These are phyloP conservation scores for Trichoderma orchidacearum DNA, from an alignment of 495 filamentous ascomycete species.

Conservation along the genomic window DNA sequence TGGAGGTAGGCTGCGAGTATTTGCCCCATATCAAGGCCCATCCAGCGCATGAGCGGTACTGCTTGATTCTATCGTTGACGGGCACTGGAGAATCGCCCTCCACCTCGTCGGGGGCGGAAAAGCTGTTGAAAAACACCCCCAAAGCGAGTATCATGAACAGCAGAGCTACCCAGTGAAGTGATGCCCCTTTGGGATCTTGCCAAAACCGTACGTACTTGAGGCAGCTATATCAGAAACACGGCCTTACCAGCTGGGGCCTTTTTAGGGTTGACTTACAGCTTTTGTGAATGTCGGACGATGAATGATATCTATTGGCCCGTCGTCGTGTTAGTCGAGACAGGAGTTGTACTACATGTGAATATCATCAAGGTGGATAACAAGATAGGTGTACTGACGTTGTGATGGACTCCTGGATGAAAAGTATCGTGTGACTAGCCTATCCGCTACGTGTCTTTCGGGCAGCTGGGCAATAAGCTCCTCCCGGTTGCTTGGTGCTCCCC, in stretches of 20 bases:
- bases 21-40: slow-evolving; percentile 28
- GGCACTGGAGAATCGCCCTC: slow-evolving; percentile 14
- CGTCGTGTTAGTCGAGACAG: no score
- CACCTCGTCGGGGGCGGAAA: slow-evolving; percentile 24
- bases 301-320: slow-evolving; percentile 23
- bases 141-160: slow-evolving; percentile 28
- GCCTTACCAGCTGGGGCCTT: not conserved
- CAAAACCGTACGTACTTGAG: slow-evolving; percentile 35
- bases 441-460: slow-evolving; percentile 22
- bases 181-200: slow-evolving; percentile 18
- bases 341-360: no score
- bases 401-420: slow-evolving; percentile 34
- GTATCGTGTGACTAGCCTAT: slow-evolving; percentile 31
- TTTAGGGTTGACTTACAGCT: slow-evolving; percentile 3
- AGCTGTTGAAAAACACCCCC: slow-evolving; percentile 23
- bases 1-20: slow-evolving; percentile 28
- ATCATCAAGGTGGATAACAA: not conserved
- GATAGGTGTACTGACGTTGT: slow-evolving; percentile 15
- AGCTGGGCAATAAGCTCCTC: slow-evolving; percentile 24
- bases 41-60: slow-evolving; percentile 20
- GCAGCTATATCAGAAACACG: not conserved
- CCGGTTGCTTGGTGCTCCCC: slow-evolving; percentile 13
- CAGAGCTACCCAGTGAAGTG: slow-evolving; percentile 30
- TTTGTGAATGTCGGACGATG: slow-evolving; percentile 28
- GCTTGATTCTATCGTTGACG: slow-evolving; percentile 20